Evolutionary conservation across 768 basidiomycete genomes (phyloP), one percentile per base, ranked within the genome.

Genomic region (Phaeotremella fagi): DNA sequence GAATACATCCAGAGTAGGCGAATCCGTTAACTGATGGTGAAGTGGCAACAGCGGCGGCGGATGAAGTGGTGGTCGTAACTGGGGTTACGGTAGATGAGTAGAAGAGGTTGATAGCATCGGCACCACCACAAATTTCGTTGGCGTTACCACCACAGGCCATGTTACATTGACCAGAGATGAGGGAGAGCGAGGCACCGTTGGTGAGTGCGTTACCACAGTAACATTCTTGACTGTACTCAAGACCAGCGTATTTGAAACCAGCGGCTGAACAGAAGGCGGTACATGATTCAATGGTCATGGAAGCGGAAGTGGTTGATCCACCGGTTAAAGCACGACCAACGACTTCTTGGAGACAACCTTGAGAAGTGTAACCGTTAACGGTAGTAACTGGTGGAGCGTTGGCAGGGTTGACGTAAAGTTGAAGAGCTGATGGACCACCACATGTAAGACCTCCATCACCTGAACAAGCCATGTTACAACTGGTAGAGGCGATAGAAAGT

Each of bases 241-340:
- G 28, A 58, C 64, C 64, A 29, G 61, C 61, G n/a, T 57, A 29
- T 2, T 37, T 38, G 70, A 57, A 68, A 6, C 66, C 64, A 3
- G 31, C 37, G 20, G 50, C 27, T 9, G 55, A 26, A 41, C 70
- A 68, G 63, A 47, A 66, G 16, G 55, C 5, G 7, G 59, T 44
- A 42, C 70, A 71, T 24, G 25, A 37, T 22, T 45, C 46, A 26
- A 55, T 41, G 14, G 70, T 71, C 66, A 66, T 71, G 26, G 35
- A 29, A 16, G 43, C n/a, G 11, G 51, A 51, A 25, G 55, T 41
- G 29, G 52, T 58, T 4, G 59, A 57, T 9, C 60, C 53, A 22
- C 61, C 64, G 28, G 59, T 55, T n/a, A 72, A 52, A 37, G 71
- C 71, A 28, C 71, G 58, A 29, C 68, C 68, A 16, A 29, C 29